Conservation (phyloP, 2,329 filamentous ascomycete species). For the Botrytis squamosa region DNA sequence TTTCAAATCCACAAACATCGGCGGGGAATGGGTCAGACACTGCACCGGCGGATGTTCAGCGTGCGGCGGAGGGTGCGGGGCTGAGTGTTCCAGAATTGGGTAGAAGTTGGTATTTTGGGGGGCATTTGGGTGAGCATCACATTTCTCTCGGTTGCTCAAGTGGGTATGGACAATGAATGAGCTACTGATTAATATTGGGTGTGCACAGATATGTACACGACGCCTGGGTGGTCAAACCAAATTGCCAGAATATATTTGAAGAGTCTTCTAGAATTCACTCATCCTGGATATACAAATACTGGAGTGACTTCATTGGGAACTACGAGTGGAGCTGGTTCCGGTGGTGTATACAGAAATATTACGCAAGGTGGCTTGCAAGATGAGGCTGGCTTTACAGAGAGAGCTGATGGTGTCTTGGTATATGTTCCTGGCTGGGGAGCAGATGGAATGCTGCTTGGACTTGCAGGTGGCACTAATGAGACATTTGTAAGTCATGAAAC, state of each 20-base stretch:
- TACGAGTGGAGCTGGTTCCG: slow-evolving; percentile 55
- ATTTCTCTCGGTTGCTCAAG: background rate
- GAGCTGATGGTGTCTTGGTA: slow-evolving; percentile 70
- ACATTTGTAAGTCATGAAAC: slow-evolving; percentile 56
- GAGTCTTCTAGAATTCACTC: slow-evolving; percentile 73
- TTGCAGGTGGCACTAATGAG: slow-evolving; percentile 69
- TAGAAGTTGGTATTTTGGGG: slow-evolving; percentile 75
- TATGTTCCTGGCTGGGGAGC: slow-evolving; percentile 74
- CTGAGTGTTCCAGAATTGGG: slow-evolving; percentile 68
- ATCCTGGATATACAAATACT: slow-evolving; percentile 65
- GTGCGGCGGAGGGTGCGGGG: slow-evolving; percentile 72
- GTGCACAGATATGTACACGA: slow-evolving; percentile 47
- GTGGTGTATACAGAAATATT: slow-evolving; percentile 70
- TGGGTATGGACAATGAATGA: background rate
- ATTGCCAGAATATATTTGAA: slow-evolving; percentile 67
- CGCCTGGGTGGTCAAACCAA: slow-evolving; percentile 64
- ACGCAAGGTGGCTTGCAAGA: slow-evolving; percentile 69
- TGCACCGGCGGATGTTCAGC: slow-evolving; percentile 57
- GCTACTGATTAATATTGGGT: background rate
- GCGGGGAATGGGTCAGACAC: slow-evolving; percentile 60
- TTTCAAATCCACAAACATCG: slow-evolving; percentile 59
- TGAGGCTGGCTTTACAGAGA: slow-evolving; percentile 64
- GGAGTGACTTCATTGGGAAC: slow-evolving; percentile 56
- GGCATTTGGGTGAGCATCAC: slow-evolving; percentile 48
- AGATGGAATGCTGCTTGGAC: slow-evolving; percentile 67